Percentiles rank a stretch among this genome's conserved stretches.
phyloP scores from a whole-genome alignment of 2,329 filamentous ascomycete genomes.

The Microdochium trichocladiopsis region DNA sequence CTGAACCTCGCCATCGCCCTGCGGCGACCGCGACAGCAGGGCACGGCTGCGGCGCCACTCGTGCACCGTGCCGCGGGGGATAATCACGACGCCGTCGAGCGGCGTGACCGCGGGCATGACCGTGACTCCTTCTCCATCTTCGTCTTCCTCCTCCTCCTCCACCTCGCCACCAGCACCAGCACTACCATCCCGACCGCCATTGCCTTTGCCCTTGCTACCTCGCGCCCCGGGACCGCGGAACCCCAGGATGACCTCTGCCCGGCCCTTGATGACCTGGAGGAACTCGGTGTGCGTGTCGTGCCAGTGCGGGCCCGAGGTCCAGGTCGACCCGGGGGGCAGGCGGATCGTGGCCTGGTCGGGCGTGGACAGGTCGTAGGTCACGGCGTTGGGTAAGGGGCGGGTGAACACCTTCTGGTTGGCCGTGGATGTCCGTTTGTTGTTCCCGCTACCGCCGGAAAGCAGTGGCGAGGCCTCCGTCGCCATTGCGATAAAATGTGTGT shows the following conservation, averaged over 20 bases:
- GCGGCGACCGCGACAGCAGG: no score
- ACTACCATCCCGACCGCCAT: not conserved
- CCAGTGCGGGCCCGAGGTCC: conserved; percentile 42
- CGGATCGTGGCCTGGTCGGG: conserved; percentile 30
- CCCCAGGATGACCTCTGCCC: conserved; percentile 11
- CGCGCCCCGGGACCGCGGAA: not conserved
- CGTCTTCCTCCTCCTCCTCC: not conserved
- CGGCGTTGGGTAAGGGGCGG: conserved; percentile 52
- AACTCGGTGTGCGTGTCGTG: conserved; percentile 39
- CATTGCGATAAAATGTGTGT: no score
- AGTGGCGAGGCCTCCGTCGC: not conserved
- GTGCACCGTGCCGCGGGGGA: conserved; percentile 29
- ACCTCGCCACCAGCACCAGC: not conserved
- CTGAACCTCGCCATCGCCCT: conserved; percentile 17
- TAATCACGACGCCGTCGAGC: conserved; percentile 20
- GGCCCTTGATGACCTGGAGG: conserved; percentile 26
- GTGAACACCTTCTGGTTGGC: conserved; percentile 6
- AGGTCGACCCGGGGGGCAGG: conserved; percentile 32
- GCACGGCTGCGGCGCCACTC: conserved; percentile 39
- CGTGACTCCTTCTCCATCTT: conserved; percentile 14
- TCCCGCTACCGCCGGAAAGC: not conserved
- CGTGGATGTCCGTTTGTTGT: not conserved
- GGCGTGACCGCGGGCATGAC: conserved; percentile 16
- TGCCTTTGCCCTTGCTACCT: not conserved
- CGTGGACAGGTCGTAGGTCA: conserved; percentile 42